Conservation (phyloP, 495 filamentous ascomycete genomes). For the Aspergillus biplanus region DNA sequence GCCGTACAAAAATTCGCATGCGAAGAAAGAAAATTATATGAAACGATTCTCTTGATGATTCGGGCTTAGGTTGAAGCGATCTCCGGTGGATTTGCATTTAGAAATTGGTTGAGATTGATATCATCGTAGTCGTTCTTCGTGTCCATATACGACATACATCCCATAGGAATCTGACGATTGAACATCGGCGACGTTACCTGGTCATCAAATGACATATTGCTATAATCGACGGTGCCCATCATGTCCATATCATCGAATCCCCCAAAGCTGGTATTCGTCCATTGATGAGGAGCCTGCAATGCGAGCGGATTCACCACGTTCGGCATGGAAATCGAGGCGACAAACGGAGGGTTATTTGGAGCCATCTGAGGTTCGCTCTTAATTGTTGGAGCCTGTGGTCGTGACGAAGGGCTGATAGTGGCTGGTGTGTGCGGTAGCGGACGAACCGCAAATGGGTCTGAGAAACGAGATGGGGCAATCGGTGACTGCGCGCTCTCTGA, state of each 20-base stretch:
- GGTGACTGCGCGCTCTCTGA: constrained; percentile 58
- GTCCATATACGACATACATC: constrained; percentile 41
- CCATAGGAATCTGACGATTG: constrained; percentile 42
- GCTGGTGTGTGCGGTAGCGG: constrained; percentile 44
- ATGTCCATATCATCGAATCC: constrained; percentile 49
- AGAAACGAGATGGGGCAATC: constrained; percentile 37
- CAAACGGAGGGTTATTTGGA: constrained; percentile 22
- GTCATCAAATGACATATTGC: constrained; percentile 43
- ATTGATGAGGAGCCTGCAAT: constrained; percentile 40
- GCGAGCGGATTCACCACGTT: constrained; percentile 47
- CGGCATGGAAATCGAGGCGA: constrained; percentile 35
- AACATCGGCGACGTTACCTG: constrained; percentile 44
- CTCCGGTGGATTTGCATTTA: constrained; percentile 48
- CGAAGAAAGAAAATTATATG: constrained; percentile 10
- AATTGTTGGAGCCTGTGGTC: constrained; percentile 28
- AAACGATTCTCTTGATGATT: background rate
- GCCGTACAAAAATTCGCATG: constrained; percentile 25
- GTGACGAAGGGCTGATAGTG: constrained; percentile 38
- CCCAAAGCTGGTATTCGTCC: constrained; percentile 36
- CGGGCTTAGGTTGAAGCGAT: constrained; percentile 42
- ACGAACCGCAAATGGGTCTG: constrained; percentile 39
- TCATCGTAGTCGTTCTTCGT: constrained; percentile 44
- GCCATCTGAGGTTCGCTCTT: constrained; percentile 38
- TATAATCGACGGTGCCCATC: constrained; percentile 40
- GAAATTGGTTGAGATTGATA: constrained; percentile 49